Evolutionary conservation across 306 rosid species (phyloP).

Genomic region (Castanea sativa): DNA sequence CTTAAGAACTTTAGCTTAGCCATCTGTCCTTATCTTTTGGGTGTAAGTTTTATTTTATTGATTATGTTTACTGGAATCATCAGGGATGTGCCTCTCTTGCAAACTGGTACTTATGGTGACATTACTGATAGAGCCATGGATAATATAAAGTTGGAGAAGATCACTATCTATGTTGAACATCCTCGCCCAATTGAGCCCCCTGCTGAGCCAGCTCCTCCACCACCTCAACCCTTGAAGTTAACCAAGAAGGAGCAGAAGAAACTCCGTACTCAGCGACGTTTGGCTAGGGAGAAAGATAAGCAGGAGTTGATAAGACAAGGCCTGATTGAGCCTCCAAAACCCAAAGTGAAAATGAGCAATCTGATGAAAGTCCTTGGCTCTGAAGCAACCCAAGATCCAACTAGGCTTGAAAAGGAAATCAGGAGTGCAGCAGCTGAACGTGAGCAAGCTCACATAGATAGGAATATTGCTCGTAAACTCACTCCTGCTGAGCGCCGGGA

Average conservation of each 20-base stretch:
- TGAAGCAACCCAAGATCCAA: slow-evolving; percentile 99
- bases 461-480: slow-evolving; percentile 96
- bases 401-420: slow-evolving; percentile 87
- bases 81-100: slow-evolving; percentile 77
- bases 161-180: slow-evolving; percentile 82
- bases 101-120: slow-evolving; percentile 60
- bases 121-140: slow-evolving; percentile 35
- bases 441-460: slow-evolving; percentile 95
- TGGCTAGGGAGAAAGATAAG: slow-evolving; percentile 86
- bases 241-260: slow-evolving; percentile 97
- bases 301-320: slow-evolving; percentile 99
- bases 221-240: slow-evolving; percentile 96
- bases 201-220: slow-evolving; percentile 92
- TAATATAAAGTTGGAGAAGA: slow-evolving; percentile 66
- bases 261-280: slow-evolving; percentile 86
- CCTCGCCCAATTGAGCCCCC: slow-evolving; percentile 99
- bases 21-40: not conserved
- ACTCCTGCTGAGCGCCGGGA: slow-evolving; percentile 97
- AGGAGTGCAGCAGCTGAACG: slow-evolving; percentile 98
- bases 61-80: slow-evolving; percentile 13
- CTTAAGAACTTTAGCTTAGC: not conserved
- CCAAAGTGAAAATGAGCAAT: slow-evolving; percentile 94
- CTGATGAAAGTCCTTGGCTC: slow-evolving; percentile 93
- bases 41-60: not conserved
- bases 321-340: slow-evolving; percentile 87